Conservation (phyloP, 768 basidiomycete species). For the Lactarius evosmus region DNA sequence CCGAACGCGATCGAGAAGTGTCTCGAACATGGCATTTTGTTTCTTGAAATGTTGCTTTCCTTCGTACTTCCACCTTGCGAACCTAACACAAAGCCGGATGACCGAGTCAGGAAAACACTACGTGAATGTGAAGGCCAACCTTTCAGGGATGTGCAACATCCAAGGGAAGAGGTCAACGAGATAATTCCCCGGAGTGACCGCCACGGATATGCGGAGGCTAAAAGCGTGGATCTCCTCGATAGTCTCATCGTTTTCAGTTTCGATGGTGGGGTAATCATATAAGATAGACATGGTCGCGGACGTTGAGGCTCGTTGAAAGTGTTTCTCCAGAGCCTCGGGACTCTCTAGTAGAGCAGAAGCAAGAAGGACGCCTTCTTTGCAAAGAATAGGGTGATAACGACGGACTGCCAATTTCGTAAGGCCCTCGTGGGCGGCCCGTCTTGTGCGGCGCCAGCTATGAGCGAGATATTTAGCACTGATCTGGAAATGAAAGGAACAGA, state of each 20-base stretch:
- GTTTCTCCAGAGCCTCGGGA: slow-evolving; percentile 31
- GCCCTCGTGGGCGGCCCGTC: too few relatives aligned
- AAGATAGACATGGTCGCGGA: slow-evolving; percentile 31
- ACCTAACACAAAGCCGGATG: not conserved
- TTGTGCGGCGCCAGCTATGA: too few relatives aligned
- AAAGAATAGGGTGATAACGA: too few relatives aligned
- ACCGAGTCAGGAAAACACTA: not conserved
- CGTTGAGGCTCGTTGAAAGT: slow-evolving; percentile 31
- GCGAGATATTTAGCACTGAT: too few relatives aligned
- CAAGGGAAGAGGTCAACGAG: not conserved
- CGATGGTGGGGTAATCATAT: slow-evolving; percentile 24
- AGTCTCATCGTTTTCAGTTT: not conserved
- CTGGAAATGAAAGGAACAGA: too few relatives aligned
- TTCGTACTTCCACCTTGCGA: slow-evolving; percentile 1
- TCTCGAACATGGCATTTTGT: not conserved
- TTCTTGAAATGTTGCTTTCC: not conserved
- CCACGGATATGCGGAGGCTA: not conserved
- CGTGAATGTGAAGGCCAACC: not conserved
- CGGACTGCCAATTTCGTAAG: too few relatives aligned
- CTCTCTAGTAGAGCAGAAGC: too few relatives aligned
- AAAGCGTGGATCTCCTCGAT: not conserved
- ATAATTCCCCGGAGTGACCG: not conserved
- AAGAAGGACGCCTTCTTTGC: too few relatives aligned
- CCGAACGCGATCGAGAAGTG: not conserved
- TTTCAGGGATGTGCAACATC: not conserved